Base-by-base conservation (phyloP, 768 basidiomycete genomes). In the Tylopilus sp. region DNA sequence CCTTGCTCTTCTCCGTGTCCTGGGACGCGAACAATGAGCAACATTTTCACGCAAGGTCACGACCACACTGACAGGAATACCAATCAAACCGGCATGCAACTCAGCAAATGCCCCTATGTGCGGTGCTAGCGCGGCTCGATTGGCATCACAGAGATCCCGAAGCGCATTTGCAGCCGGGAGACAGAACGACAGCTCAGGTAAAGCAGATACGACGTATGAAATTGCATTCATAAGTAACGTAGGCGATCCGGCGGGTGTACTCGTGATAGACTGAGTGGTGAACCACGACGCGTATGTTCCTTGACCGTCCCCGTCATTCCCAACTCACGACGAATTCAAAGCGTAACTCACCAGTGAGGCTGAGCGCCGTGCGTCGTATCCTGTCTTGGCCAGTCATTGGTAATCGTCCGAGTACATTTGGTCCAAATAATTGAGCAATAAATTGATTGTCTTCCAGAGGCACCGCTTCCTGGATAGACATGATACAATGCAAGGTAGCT, bases 1-100 rank as follows among this genome's bases (percentile, higher is more conserved):
- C 90, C 69, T 95, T 97, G 58, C 83, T 81, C 70, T 88, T 89
- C 68, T 95, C 93, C 20, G 85, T 82, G 58, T 91, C 88, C 85
- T 89, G 58, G 3, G 3, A 33, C 23, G 18, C 25, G 1, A n/a
- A 22, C 22, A 20, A 28, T 50, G 40, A 63, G 44, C 33, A 21
- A 53, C 17, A 51, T 3, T 11, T 6, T 15, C 11, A 31, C 20
- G 6, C 3, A 22, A 1, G 6, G 8, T 5, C 21, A 50, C 26
- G 2, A 21, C 25, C 22, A 31, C 12, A 71, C 84, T 52, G 57
- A 92, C 91, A 5, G 88, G 86, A 48, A 95, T 83, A 7, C 75
- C 76, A 20, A 77, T 81, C 42, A 95, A 68, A 15, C 85, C 82
- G 0, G 86, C 85, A 69, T 95, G 89, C 49, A 98, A 67, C 52